Evolutionary conservation across 176 grass and related monocot genomes (phyloP), one percentile per base, ranked within the genome.

Genomic region (Miscanthus lutarioriparius): DNA sequence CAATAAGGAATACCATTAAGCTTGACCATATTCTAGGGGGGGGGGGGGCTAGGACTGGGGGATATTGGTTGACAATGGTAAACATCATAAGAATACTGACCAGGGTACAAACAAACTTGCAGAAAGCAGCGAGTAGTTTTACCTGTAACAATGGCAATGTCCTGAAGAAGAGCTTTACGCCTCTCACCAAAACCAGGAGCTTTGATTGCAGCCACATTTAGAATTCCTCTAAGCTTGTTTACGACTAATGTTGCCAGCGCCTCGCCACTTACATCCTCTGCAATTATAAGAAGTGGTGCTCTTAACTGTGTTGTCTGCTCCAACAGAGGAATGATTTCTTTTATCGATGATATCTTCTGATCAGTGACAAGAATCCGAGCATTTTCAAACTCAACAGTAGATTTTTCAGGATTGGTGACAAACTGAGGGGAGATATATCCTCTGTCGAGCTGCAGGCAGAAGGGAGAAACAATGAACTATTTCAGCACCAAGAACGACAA

Each of bases 61-160:
- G 38, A 22, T 49, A 69, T 80, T 74, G n/a, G 48, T 75, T 12
- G 23, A 75, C 22, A 84, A 75, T 59, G 33, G 44, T 15, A 25
- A 74, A 43, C 26, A 84, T 43, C 56, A 1, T 71, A n/a, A 67
- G 30, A 19, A 62, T 2, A 86, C 26, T 26, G 40, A 54, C 0
- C 22, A 56, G 15, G 38, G 13, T 4, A 10, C 7, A 72, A 25
- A 49, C 32, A n/a, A 72, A 3, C 26, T 47, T 41, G 19, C 19
- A 64, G 44, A 85, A 54, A 17, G 25, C 72, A 76, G 66, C 14
- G 43, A 37, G 22, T 40, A 80, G 75, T 9, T 44, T 91, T 84
- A 94, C 95, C 92, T 35, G 95, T 97, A 76, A 94, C 86, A 72
- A 97, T 94, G 79, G 92, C 95, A 39, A 97, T 97, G 79, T 97